These are phyloP conservation scores for Yamadazyma taylorii DNA, from an alignment of 1,139 yeast species.

Conservation along the genomic window DNA sequence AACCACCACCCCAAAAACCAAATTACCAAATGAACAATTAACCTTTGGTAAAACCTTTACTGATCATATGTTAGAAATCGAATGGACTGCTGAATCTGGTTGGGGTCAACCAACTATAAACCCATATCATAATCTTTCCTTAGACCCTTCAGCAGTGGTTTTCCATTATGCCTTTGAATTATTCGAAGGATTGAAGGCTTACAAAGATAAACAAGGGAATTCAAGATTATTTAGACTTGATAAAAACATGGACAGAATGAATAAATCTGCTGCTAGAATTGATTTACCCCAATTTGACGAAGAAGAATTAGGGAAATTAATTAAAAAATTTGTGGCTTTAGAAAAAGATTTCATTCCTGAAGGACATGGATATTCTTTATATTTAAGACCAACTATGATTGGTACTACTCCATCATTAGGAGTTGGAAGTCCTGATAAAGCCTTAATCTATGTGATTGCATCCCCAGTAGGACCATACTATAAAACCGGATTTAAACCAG, in stretches of 20 bases:
- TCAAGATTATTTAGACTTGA: constrained; percentile 87
- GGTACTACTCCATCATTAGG: constrained; percentile 90
- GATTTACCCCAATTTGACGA: constrained; percentile 83
- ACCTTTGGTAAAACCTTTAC: constrained; percentile 88
- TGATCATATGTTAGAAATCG: constrained; percentile 84
- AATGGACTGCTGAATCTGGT: constrained; percentile 76
- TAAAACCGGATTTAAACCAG: constrained; percentile 92
- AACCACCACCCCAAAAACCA: constrained; percentile 59
- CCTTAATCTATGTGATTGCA: constrained; percentile 79
- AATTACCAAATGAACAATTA: constrained; percentile 71
- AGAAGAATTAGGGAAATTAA: constrained; percentile 70
- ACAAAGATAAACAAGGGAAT: constrained; percentile 65
- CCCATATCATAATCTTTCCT: constrained; percentile 72
- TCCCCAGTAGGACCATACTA: constrained; percentile 96
- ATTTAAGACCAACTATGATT: constrained; percentile 90
- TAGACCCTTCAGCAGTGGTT: constrained; percentile 88
- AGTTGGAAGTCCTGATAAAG: constrained; percentile 76
- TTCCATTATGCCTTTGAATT: constrained; percentile 94
- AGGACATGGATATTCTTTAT: constrained; percentile 84
- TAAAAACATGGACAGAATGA: constrained; percentile 89
- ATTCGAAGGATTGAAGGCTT: constrained; percentile 96
- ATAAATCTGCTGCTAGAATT: constrained; percentile 81
- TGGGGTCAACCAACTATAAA: constrained; percentile 86
- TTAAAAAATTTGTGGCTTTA: constrained; percentile 69
- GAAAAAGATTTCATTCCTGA: constrained; percentile 81